phyloP scores from a whole-genome alignment of 1,139 yeast genomes.

The Pichia sp. region DNA sequence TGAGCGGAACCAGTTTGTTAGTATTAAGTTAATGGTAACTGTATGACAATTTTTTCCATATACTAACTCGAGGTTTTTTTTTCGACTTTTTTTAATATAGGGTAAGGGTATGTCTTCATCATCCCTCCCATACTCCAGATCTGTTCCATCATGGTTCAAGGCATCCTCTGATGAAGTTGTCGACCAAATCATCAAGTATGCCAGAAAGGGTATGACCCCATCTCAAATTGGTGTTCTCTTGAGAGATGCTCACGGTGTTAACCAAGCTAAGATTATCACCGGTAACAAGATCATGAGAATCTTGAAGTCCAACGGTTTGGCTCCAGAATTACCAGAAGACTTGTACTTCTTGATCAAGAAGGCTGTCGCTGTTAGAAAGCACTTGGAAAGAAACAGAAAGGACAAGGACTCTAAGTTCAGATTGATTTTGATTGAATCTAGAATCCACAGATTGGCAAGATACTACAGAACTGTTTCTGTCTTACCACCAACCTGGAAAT shows the following conservation, averaged over 20 bases:
- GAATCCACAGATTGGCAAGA: conserved; percentile 99
- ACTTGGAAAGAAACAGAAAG: conserved; percentile 99
- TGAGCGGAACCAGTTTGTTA: conserved; percentile 35
- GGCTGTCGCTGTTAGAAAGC: conserved; percentile 99
- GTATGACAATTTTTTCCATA: conserved; percentile 14
- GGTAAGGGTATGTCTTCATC: conserved; percentile 99
- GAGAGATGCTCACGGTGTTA: conserved; percentile 99
- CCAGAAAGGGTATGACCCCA: conserved; percentile 99
- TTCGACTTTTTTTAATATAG: conserved; percentile 36
- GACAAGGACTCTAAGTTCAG: conserved; percentile 99
- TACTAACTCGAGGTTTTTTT: conserved; percentile 35
- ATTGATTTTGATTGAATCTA: conserved; percentile 98
- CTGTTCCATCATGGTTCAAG: conserved; percentile 99
- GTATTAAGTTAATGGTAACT: conserved; percentile 29
- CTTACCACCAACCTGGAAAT: conserved; percentile 99
- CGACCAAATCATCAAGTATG: conserved; percentile 98
- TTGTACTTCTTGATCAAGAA: conserved; percentile 98
- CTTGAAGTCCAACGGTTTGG: conserved; percentile 98
- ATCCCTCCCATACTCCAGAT: conserved; percentile 99
- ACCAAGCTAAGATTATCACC: conserved; percentile 95
- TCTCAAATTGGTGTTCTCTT: conserved; percentile 98
- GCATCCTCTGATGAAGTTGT: conserved; percentile 91
- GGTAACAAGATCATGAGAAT: conserved; percentile 99
- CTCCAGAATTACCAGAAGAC: conserved; percentile 99
- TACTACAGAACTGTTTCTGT: conserved; percentile 99